phyloP scores from a whole-genome alignment of 306 rosid species.

The Acmispon strigosus region DNA sequence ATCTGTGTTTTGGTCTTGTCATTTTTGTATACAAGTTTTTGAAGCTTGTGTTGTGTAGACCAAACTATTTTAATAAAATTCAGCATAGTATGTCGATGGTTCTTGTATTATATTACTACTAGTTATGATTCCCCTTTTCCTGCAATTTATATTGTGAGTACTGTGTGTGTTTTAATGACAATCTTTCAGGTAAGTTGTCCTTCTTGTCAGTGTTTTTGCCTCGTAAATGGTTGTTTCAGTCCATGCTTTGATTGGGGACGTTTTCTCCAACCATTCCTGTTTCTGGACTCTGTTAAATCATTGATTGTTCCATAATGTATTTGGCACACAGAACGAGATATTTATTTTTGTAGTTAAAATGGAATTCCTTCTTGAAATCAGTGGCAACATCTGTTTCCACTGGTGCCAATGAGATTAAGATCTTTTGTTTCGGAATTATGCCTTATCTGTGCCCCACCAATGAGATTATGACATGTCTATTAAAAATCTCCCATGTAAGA shows the following conservation, averaged over 20 bases:
- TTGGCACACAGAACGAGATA: background rate
- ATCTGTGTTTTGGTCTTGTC: slow-evolving; percentile 7
- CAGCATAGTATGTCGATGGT: background rate
- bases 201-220: background rate
- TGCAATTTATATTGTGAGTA: background rate
- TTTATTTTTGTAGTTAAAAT: background rate
- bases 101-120: background rate
- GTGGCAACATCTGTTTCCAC: too few species aligned
- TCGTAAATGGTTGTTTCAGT: background rate
- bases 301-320: background rate
- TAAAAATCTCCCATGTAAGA: too few species aligned
- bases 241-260: background rate
- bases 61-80: background rate
- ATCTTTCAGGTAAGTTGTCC: background rate
- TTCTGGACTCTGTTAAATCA: background rate
- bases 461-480: too few species aligned
- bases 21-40: slow-evolving; percentile 21
- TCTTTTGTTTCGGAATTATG: too few species aligned
- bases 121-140: background rate
- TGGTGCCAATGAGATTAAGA: too few species aligned
- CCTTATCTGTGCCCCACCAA: too few species aligned
- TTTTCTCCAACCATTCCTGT: background rate
- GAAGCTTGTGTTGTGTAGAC: slow-evolving; percentile 20
- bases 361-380: background rate
- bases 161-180: background rate